Evolutionary conservation across 2,329 filamentous ascomycete species (phyloP).

Genomic region (Chaetomium sp.): DNA sequence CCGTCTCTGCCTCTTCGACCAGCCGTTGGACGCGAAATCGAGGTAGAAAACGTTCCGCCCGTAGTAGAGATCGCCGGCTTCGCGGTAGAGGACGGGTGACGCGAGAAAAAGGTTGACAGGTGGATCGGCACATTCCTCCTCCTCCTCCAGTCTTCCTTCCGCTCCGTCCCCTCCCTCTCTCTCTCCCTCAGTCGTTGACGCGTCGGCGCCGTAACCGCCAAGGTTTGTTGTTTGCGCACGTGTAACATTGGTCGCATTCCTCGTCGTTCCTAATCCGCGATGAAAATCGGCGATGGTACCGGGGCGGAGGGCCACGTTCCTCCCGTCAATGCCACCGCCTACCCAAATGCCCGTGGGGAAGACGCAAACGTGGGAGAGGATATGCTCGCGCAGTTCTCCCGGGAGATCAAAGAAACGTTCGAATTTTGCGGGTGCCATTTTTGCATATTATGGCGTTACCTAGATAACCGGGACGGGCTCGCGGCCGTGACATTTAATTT

Average conservation of each 20-base stretch:
- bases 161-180: no score
- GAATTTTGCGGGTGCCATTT: constrained; percentile 12
- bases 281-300: not conserved
- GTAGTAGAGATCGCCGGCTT: constrained; percentile 26
- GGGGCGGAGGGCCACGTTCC: not conserved
- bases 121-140: not conserved
- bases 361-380: constrained; percentile 24
- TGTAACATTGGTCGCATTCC: not conserved
- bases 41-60: constrained; percentile 25
- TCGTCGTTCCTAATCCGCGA: no score
- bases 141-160: not conserved
- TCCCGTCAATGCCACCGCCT: constrained; percentile 2
- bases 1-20: not conserved
- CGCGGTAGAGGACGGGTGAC: constrained; percentile 20
- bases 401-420: constrained; percentile 27
- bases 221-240: not conserved
- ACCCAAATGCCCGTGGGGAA: constrained; percentile 20
- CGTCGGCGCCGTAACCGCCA: not conserved
- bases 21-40: constrained; percentile 8
- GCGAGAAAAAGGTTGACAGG: constrained; percentile 22
- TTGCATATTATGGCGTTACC: not conserved
- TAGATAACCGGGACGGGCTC: no score
- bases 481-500: no score
- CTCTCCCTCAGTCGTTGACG: not conserved
- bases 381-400: constrained; percentile 26